Base-by-base conservation (phyloP, 495 filamentous ascomycete genomes). In the Talaromyces liani region DNA sequence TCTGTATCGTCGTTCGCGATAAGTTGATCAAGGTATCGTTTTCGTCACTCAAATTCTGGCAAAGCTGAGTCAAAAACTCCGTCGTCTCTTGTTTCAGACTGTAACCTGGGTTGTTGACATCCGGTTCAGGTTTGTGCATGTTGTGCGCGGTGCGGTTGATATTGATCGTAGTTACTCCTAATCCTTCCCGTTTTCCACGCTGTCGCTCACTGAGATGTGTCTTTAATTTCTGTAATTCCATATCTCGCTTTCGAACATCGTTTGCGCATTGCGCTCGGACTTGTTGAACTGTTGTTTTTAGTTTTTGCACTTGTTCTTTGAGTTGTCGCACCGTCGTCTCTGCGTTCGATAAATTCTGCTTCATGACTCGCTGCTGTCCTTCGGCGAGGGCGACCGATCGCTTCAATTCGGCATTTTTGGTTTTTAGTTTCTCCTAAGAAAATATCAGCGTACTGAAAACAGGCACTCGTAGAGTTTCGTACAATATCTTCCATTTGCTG, bases 201-300 rank as follows among this genome's bases (percentile, higher is more conserved):
- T 75, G 75, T 56, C 82, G 73, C 31, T 85, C 85, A n/a, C 80
- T 82, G 61, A 91, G 71, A 68, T 96, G 91, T 63, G 87, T 87
- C 78, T 97, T 98, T 68, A 98, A 76, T 60, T 87, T 86, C 68
- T 93, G 87, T 60, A 98, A 86, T 75, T 96, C 89, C 51, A 91
- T 79, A 68, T 98, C 94, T 10, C 93, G 86, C 69, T 96, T 93
- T 63, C 94, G 87, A 12, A 98, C 83, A 68, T 98, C 94, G 69
- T 92, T 97, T 34, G 91, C 90, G 72, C 91, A 97, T 68, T 93
- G 87, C 5, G 87, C 84, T 49, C 92, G 84, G 12, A 95, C 91
- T 71, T 98, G 93, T 39, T 85, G 81, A 1, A 96, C 82, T 8
- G 88, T 82, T 0, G 83, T 83, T 72, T 93, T 95, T 70, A 91